Conservation (phyloP, 345 rosid genomes). For the Durio zibethinus region DNA sequence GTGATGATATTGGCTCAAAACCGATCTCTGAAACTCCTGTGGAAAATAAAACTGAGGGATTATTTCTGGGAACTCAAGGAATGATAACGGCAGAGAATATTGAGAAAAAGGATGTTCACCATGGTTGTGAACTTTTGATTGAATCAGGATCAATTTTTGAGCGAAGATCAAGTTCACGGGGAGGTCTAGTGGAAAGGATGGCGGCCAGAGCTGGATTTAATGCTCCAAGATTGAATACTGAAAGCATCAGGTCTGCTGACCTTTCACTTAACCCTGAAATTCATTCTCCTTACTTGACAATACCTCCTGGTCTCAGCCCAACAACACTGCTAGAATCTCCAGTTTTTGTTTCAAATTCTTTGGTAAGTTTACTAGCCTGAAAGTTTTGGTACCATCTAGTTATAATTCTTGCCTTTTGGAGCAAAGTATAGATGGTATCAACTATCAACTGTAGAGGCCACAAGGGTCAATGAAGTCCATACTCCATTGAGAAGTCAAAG, state of each 20-base stretch:
- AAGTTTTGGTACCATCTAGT: not conserved
- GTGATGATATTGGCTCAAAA: conserved; percentile 46
- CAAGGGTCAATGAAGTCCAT: not conserved
- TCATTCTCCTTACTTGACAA: conserved; percentile 66
- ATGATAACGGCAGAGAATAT: conserved; percentile 26
- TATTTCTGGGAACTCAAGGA: conserved; percentile 31
- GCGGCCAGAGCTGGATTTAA: conserved; percentile 88
- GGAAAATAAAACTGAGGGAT: conserved; percentile 35
- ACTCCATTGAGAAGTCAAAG: not conserved
- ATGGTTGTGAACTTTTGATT: conserved; percentile 23
- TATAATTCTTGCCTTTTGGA: not conserved
- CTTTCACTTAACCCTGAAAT: conserved; percentile 43
- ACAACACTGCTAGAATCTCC: conserved; percentile 89
- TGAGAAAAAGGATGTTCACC: conserved; percentile 34
- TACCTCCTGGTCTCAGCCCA: conserved; percentile 91
- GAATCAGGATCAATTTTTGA: conserved; percentile 35
- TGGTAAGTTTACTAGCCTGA: conserved; percentile 40
- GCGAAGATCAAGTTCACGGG: conserved; percentile 47
- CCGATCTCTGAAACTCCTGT: conserved; percentile 31
- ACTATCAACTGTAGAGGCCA: not conserved
- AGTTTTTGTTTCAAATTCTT: conserved; percentile 67
- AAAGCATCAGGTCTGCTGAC: conserved; percentile 57
- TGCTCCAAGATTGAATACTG: conserved; percentile 70
- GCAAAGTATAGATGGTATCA: not conserved
- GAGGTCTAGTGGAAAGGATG: conserved; percentile 71